phyloP scores from a whole-genome alignment of 2,329 filamentous ascomycete species.

The Phaeosphaeria sp. region DNA sequence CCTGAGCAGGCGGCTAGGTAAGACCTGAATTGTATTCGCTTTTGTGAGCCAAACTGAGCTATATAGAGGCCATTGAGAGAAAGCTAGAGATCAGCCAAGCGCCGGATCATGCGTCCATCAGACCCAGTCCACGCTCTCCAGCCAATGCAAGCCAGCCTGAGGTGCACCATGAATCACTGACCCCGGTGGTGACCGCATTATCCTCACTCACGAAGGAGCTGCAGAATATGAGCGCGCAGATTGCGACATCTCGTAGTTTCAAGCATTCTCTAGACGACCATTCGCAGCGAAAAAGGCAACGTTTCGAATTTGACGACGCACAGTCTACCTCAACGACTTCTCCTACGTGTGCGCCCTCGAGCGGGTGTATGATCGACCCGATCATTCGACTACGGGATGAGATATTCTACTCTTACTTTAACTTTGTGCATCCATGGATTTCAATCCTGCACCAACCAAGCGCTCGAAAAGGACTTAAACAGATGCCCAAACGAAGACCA shows the following conservation, averaged over 20 bases:
- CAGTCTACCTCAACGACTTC: neutral
- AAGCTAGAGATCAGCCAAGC: neutral
- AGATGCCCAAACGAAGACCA: neutral
- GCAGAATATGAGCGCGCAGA: neutral
- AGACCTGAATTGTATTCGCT: neutral
- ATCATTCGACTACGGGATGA: neutral
- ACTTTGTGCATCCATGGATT: slow-evolving; percentile 2
- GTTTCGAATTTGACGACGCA: neutral
- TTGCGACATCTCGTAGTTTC: neutral
- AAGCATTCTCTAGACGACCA: neutral
- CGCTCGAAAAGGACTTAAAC: neutral
- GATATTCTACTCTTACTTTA: slow-evolving; percentile 1
- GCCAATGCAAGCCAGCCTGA: neutral
- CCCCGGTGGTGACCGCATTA: neutral
- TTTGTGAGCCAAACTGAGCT: neutral
- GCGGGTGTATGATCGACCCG: neutral
- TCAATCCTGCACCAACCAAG: slow-evolving; percentile 7
- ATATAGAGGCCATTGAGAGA: neutral
- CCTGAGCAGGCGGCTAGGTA: slow-evolving; percentile 1
- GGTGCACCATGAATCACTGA: neutral
- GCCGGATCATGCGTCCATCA: neutral
- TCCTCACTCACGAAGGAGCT: neutral
- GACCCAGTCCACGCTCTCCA: neutral
- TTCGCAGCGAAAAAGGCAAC: neutral
- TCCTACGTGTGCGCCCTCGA: neutral